Conservation (phyloP, 805 yeast species). For the Blastobotrys peoriensis region DNA sequence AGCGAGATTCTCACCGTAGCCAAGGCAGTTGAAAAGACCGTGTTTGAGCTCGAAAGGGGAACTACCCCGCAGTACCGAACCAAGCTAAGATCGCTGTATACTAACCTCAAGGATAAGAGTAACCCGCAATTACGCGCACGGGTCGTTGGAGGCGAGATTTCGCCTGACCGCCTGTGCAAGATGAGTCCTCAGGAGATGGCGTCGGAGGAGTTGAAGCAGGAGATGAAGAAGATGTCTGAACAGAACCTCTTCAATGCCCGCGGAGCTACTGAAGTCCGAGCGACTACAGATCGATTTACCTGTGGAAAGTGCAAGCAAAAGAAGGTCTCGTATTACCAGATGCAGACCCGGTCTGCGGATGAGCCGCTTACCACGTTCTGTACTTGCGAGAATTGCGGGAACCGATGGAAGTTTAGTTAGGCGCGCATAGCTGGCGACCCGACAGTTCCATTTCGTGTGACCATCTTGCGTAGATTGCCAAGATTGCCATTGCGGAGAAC, state of each 20-base stretch:
- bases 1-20: slow-evolving; percentile 56
- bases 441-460: too few relatives aligned
- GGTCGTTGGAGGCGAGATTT: slow-evolving; percentile 60
- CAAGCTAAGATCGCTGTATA: slow-evolving; percentile 77
- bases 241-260: slow-evolving; percentile 93
- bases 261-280: slow-evolving; percentile 93
- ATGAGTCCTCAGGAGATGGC: slow-evolving; percentile 97
- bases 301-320: slow-evolving; percentile 98
- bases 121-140: slow-evolving; percentile 78
- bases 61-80: slow-evolving; percentile 60
- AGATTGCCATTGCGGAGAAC: too few relatives aligned
- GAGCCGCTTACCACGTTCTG: slow-evolving; percentile 98
- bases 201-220: slow-evolving; percentile 80
- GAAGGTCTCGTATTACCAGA: slow-evolving; percentile 93
- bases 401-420: slow-evolving; percentile 93
- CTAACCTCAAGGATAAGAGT: slow-evolving; percentile 82
- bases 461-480: too few relatives aligned
- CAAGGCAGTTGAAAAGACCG: slow-evolving; percentile 66
- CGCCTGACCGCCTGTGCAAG: slow-evolving; percentile 57
- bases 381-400: slow-evolving; percentile 96
- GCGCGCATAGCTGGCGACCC: too few relatives aligned
- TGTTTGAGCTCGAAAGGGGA: slow-evolving; percentile 52
- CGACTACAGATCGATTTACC: slow-evolving; percentile 92
- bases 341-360: slow-evolving; percentile 98
- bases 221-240: slow-evolving; percentile 77